Percentiles rank a stretch among this genome's conserved stretches.
Evolutionary conservation across 495 filamentous ascomycete species (phyloP).

Genomic region (Cercophora newfieldiana): DNA sequence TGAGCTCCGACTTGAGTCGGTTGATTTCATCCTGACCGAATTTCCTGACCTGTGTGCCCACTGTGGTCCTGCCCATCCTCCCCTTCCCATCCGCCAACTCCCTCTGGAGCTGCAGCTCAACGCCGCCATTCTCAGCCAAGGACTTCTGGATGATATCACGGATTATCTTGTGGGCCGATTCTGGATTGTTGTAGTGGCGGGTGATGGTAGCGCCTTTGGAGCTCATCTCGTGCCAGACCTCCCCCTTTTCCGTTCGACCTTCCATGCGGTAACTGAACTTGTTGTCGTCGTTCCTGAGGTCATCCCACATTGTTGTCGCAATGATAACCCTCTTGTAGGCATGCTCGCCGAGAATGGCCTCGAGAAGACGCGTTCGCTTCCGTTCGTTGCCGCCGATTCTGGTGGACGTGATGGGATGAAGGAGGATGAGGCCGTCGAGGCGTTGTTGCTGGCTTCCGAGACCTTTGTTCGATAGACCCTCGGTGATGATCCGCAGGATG

Average conservation of each 20-base stretch:
- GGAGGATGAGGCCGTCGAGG: conserved; percentile 7
- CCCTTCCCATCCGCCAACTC: background rate
- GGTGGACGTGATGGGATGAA: conserved; percentile 2
- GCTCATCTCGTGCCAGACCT: conserved; percentile 5
- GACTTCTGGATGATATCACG: background rate
- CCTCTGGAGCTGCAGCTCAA: background rate
- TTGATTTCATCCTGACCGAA: background rate
- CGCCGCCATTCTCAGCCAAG: background rate
- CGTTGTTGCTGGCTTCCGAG: background rate
- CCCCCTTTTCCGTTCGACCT: background rate
- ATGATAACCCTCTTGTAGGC: conserved; percentile 3
- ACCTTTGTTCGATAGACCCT: background rate
- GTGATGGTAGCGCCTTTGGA: background rate
- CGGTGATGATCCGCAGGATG: conserved; percentile 42
- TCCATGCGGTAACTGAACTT: background rate
- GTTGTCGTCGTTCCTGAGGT: background rate
- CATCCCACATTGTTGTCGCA: conserved; percentile 10
- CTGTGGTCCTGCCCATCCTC: background rate
- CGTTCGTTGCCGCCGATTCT: background rate
- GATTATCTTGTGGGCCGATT: background rate
- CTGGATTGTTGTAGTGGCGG: conserved; percentile 6
- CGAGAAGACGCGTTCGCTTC: background rate
- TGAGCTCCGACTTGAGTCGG: background rate
- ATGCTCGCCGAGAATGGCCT: conserved; percentile 5
- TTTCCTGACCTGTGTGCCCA: background rate